Evolutionary conservation across 2,329 filamentous ascomycete genomes (phyloP).

Genomic region (Fusarium acutatum): DNA sequence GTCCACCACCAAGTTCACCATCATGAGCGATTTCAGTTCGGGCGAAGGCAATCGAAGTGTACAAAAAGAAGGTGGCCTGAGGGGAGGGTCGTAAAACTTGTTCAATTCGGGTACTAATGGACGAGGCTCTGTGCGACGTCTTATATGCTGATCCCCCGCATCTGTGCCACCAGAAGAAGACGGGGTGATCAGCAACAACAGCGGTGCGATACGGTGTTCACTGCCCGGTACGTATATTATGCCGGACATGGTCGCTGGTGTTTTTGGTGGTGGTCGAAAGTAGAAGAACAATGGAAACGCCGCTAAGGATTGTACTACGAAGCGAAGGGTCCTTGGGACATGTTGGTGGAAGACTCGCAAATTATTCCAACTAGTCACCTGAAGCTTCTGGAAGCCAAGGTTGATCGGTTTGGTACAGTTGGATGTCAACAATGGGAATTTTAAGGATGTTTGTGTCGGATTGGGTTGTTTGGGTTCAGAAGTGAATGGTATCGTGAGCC

Average conservation of each 20-base stretch:
- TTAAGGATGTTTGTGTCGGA: neutral
- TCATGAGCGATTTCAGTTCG: neutral
- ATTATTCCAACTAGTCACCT: neutral
- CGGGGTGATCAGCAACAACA: neutral
- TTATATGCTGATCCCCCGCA: neutral
- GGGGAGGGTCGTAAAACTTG: neutral
- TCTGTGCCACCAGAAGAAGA: neutral
- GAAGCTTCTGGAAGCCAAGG: neutral
- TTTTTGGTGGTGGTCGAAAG: neutral
- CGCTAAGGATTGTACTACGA: constrained; percentile 15
- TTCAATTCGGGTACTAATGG: neutral
- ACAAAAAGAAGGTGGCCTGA: neutral
- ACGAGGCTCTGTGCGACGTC: neutral
- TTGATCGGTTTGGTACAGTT: neutral
- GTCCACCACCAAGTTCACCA: neutral
- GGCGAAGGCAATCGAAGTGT: neutral
- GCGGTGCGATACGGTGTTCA: neutral
- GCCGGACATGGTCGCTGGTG: neutral
- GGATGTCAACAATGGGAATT: neutral
- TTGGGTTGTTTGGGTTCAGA: neutral
- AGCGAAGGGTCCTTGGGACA: neutral
- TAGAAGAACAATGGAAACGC: constrained; percentile 13
- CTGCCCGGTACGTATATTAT: no score
- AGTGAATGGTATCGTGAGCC: neutral
- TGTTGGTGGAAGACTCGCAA: neutral